These are phyloP conservation scores for Zelopaecilomyces penicillatus DNA, from an alignment of 2,329 filamentous ascomycete species.

Conservation along the genomic window DNA sequence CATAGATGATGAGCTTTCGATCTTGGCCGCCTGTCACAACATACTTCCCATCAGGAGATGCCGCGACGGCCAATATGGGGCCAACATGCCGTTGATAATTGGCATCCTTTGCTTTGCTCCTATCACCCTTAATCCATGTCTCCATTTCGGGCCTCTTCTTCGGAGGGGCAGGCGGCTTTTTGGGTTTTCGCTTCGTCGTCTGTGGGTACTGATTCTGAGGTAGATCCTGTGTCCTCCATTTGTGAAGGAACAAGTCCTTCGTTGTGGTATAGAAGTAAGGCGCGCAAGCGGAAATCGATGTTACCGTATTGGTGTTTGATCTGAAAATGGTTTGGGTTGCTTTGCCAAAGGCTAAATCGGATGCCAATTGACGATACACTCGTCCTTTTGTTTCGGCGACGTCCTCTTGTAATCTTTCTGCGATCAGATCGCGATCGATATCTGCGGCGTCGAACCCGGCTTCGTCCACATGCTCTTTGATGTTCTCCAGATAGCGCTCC, in stretches of 20 bases:
- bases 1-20: slow-evolving; percentile 78
- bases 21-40: slow-evolving; percentile 86
- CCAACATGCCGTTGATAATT: slow-evolving; percentile 70
- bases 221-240: slow-evolving; percentile 74
- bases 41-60: slow-evolving; percentile 81
- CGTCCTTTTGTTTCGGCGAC: slow-evolving; percentile 86
- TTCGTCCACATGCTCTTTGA: slow-evolving; percentile 74
- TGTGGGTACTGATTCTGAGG: slow-evolving; percentile 52
- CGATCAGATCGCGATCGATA: slow-evolving; percentile 86
- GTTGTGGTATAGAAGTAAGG: slow-evolving; percentile 83
- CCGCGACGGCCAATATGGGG: slow-evolving; percentile 74
- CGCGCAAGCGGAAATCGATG: slow-evolving; percentile 67
- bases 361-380: slow-evolving; percentile 72
- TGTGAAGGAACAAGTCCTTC: slow-evolving; percentile 76
- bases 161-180: slow-evolving; percentile 49
- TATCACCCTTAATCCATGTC: slow-evolving; percentile 53
- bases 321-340: slow-evolving; percentile 67
- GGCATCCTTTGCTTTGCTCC: slow-evolving; percentile 51
- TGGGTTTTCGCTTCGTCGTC: slow-evolving; percentile 49
- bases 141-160: slow-evolving; percentile 55
- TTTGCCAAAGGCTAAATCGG: slow-evolving; percentile 59
- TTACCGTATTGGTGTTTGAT: slow-evolving; percentile 69
- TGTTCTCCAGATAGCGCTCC: slow-evolving; percentile 86
- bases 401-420: slow-evolving; percentile 83
- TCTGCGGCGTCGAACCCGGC: slow-evolving; percentile 86